A percentile compares a stretch with the other conserved stretches of the same genome.
These are phyloP conservation scores for Agrostemma githago DNA, from an alignment of 148 eudicot species.

Conservation along the genomic window DNA sequence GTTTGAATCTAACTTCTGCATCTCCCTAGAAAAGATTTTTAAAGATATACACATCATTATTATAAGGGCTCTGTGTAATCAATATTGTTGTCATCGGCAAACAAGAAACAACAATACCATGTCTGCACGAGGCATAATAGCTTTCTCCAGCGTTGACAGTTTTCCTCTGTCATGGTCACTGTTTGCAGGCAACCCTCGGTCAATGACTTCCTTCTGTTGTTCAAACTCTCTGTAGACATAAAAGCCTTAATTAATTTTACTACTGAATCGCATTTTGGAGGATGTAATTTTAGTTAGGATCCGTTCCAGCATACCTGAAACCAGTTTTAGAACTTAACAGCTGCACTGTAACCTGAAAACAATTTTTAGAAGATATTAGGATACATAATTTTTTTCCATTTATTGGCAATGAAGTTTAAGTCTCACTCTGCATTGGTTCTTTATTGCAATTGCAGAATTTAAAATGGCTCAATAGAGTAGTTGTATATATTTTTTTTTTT, in stretches of 20 bases:
- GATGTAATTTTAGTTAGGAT: background rate
- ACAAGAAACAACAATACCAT: constrained; percentile 38
- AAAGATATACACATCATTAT: background rate
- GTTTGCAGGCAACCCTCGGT: constrained; percentile 61
- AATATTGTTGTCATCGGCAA: background rate
- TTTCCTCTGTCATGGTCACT: constrained; percentile 40
- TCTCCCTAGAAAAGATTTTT: constrained; percentile 38
- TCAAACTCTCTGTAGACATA: constrained; percentile 73
- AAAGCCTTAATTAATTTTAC: background rate
- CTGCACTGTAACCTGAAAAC: constrained; percentile 79
- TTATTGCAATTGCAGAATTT: background rate
- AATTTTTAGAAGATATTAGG: constrained; percentile 4
- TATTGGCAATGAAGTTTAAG: background rate
- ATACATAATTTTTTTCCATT: background rate
- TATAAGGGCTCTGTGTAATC: background rate
- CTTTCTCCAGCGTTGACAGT: constrained; percentile 35
- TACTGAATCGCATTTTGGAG: constrained; percentile 13
- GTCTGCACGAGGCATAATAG: constrained; percentile 38
- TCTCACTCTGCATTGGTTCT: background rate
- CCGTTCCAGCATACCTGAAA: constrained; percentile 57
- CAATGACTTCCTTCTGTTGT: constrained; percentile 88
- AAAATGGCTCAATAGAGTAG: background rate
- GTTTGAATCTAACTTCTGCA: constrained; percentile 46
- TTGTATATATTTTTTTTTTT: background rate
- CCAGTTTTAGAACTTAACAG: constrained; percentile 91